These are phyloP conservation scores for Sarcocystis neurona DNA, from an alignment of 169 alveolate genomes.

Conservation along the genomic window DNA sequence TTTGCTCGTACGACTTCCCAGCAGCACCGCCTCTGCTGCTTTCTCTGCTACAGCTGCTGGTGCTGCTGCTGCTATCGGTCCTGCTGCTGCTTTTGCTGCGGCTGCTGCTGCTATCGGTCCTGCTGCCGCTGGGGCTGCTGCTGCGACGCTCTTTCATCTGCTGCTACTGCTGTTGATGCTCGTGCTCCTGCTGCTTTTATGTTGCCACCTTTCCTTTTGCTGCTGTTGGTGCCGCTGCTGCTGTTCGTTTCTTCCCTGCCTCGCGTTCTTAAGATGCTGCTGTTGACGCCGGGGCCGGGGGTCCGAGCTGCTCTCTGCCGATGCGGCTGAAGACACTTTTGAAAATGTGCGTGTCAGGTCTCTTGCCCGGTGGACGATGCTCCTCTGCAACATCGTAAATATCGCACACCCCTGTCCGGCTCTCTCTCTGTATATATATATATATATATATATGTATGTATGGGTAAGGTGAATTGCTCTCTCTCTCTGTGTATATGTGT, in stretches of 20 bases:
- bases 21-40: not conserved
- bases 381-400: too few relatives aligned
- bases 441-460: too few relatives aligned
- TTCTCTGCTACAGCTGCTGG: constrained; percentile 3
- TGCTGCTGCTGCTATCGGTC: constrained; percentile 32
- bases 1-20: not conserved
- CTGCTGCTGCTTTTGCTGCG: constrained; percentile 15
- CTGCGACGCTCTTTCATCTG: not conserved
- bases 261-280: too few relatives aligned
- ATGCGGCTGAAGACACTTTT: too few relatives aligned
- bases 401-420: too few relatives aligned
- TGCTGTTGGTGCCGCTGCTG: constrained; percentile 1
- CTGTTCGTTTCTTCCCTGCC: not conserved
- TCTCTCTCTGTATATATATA: too few relatives aligned
- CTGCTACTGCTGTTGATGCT: constrained; percentile 10
- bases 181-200: not conserved
- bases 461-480: too few relatives aligned
- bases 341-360: too few relatives aligned
- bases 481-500: too few relatives aligned
- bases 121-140: constrained; percentile 12
- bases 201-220: not conserved
- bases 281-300: too few relatives aligned
- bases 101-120: constrained; percentile 14
- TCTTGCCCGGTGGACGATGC: too few relatives aligned
- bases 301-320: too few relatives aligned